Conservation (phyloP, 495 filamentous ascomycete genomes). For the Penicillium ucsense region DNA sequence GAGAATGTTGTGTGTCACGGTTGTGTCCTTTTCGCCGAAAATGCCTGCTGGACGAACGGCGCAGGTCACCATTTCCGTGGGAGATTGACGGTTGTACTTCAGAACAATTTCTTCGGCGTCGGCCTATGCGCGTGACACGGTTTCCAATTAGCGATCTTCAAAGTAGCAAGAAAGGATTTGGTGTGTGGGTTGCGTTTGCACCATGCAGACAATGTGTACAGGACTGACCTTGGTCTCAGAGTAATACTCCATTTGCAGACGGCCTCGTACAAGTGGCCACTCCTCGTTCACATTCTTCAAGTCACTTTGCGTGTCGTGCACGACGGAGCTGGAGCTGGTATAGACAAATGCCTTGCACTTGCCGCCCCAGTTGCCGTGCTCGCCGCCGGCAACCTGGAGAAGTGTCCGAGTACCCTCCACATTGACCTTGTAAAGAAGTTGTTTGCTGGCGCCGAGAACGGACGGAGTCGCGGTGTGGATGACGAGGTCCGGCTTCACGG, state of each 20-base stretch:
- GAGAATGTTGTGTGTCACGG: slow-evolving; percentile 50
- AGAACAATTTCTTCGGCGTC: slow-evolving; percentile 80
- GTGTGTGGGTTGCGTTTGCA: background rate
- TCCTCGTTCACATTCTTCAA: slow-evolving; percentile 84
- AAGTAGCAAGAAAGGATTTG: background rate
- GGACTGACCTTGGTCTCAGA: slow-evolving; percentile 67
- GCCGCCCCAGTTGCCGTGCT: slow-evolving; percentile 44
- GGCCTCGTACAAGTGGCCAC: slow-evolving; percentile 66
- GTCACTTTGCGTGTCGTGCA: slow-evolving; percentile 71
- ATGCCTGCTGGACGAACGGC: slow-evolving; percentile 84
- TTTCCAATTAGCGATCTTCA: background rate
- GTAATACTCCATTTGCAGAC: slow-evolving; percentile 78
- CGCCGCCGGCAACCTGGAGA: slow-evolving; percentile 62
- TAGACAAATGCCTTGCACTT: slow-evolving; percentile 87
- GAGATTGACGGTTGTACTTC: slow-evolving; percentile 65
- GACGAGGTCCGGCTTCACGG: slow-evolving; percentile 72
- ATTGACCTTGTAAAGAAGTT: slow-evolving; percentile 63
- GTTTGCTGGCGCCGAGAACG: slow-evolving; percentile 39
- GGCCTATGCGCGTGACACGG: slow-evolving; percentile 41
- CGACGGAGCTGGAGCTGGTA: slow-evolving; percentile 81
- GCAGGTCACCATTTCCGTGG: slow-evolving; percentile 58
- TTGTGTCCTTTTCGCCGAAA: slow-evolving; percentile 81
- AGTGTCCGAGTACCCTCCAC: slow-evolving; percentile 78
- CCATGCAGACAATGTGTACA: background rate
- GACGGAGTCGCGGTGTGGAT: slow-evolving; percentile 89